Conservation (phyloP, 1,284 basidiomycete species). For the Thecaphora thlaspeos region DNA sequence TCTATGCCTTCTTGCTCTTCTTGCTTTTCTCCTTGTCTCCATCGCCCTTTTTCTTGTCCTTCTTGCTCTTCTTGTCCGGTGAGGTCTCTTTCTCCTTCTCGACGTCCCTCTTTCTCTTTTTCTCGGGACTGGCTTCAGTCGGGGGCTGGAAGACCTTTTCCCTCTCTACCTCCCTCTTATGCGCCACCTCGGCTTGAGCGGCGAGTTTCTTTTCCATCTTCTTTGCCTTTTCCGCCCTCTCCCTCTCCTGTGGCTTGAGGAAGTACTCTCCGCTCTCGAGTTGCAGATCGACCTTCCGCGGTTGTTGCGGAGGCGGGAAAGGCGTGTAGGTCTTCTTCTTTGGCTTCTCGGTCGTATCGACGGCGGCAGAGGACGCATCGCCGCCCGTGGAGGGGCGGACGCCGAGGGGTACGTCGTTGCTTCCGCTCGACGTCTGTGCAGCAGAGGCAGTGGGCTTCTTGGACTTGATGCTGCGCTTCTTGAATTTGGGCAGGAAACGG, state of each 20-base stretch:
- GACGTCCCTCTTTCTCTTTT: conserved; percentile 7
- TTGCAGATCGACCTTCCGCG: conserved; percentile 92
- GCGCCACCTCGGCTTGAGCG: conserved; percentile 39
- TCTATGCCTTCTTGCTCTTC: conserved; percentile 4
- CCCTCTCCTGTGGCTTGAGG: conserved; percentile 69
- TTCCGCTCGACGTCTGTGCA: neutral
- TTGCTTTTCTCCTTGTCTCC: conserved; percentile 4
- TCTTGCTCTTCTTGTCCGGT: conserved; percentile 17
- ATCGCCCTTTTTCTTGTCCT: conserved; percentile 16
- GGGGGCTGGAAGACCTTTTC: conserved; percentile 40
- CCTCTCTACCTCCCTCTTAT: conserved; percentile 38
- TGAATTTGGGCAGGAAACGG: conserved; percentile 93
- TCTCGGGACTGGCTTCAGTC: conserved; percentile 20
- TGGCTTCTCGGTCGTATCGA: conserved; percentile 60
- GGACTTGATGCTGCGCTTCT: conserved; percentile 79
- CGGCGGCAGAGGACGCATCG: conserved; percentile 14
- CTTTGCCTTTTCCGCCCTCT: conserved; percentile 60
- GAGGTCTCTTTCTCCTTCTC: conserved; percentile 9
- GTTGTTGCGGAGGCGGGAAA: conserved; percentile 91
- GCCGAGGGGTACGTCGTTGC: conserved; percentile 1
- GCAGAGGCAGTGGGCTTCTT: conserved; percentile 60
- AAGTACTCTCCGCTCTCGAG: conserved; percentile 77
- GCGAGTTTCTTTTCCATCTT: conserved; percentile 34
- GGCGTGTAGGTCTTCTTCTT: conserved; percentile 97
- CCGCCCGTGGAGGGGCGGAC: conserved; percentile 9